Percentiles rank a stretch among this genome's conserved stretches.
Evolutionary conservation across 164 flowering plant species (phyloP).

Genomic region (Aristolochia californica): DNA sequence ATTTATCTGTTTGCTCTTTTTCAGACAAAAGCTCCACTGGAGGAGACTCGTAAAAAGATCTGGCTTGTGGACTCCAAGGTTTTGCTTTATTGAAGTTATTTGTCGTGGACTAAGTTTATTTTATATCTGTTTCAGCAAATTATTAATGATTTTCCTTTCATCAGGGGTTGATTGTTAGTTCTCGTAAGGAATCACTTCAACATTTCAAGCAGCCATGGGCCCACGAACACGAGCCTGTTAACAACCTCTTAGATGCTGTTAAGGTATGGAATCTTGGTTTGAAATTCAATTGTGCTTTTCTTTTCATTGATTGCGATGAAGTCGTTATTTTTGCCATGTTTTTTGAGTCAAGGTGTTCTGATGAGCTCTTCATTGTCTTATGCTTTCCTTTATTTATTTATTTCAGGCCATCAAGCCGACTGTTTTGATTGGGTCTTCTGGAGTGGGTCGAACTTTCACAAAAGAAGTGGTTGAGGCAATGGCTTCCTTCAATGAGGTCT

Average conservation of each 20-base stretch:
- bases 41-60: conserved; percentile 73
- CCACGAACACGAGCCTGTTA: conserved; percentile 85
- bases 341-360: no score
- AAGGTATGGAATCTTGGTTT: conserved; percentile 30
- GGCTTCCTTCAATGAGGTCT: conserved; percentile 73
- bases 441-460: conserved; percentile 71
- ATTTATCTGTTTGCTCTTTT: conserved; percentile 2
- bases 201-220: conserved; percentile 99
- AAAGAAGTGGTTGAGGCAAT: conserved; percentile 83
- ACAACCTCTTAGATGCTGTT: conserved; percentile 62
- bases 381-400: conserved; percentile 3
- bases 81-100: conserved; percentile 3
- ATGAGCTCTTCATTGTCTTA: neutral
- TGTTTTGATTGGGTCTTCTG: conserved; percentile 76
- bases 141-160: conserved; percentile 3
- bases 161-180: conserved; percentile 85
- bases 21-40: conserved; percentile 66
- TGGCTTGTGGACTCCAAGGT: conserved; percentile 98
- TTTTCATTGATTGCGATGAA: no score
- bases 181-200: conserved; percentile 73
- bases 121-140: neutral
- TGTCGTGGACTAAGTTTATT: neutral
- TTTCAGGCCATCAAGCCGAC: conserved; percentile 74
- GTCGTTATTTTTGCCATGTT: no score
- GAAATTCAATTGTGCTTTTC: no score